A percentile compares a stretch with the other conserved stretches of the same genome.
These are phyloP conservation scores for Emergomyces pasteurianus DNA, from an alignment of 2,329 filamentous ascomycete species.

Conservation along the genomic window DNA sequence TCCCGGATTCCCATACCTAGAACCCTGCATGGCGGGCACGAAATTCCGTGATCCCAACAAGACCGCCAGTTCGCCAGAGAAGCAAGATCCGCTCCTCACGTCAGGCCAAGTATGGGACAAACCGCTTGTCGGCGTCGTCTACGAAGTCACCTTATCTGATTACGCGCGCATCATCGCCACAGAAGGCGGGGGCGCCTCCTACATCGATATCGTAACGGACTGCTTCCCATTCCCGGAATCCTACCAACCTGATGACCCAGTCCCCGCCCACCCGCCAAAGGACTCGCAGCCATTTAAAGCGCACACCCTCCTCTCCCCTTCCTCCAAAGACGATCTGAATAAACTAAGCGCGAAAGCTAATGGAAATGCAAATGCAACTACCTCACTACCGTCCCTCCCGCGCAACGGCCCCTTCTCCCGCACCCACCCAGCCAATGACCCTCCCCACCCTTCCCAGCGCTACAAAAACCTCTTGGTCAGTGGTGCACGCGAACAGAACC, in stretches of 20 bases:
- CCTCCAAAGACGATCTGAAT: conserved; percentile 8
- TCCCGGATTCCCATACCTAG: conserved; percentile 69
- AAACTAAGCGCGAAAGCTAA: conserved; percentile 14
- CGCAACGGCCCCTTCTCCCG: not conserved
- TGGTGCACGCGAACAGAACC: conserved; percentile 66
- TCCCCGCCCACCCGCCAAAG: conserved; percentile 50
- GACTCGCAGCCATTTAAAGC: conserved; percentile 58
- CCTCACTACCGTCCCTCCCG: conserved; percentile 10
- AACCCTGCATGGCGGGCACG: conserved; percentile 88
- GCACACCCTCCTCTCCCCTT: conserved; percentile 68
- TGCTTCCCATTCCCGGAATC: conserved; percentile 56
- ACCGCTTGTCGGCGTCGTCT: conserved; percentile 83
- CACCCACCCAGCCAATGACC: conserved; percentile 29
- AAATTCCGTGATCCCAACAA: conserved; percentile 40
- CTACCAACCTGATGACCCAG: conserved; percentile 37
- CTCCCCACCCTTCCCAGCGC: conserved; percentile 70
- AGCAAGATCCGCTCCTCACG: not conserved
- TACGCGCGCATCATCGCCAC: conserved; percentile 79
- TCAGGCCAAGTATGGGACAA: conserved; percentile 52
- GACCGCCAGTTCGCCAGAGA: conserved; percentile 10
- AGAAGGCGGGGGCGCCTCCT: conserved; percentile 77
- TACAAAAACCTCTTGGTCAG: conserved; percentile 71
- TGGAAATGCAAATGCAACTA: not conserved
- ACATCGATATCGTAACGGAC: conserved; percentile 68
- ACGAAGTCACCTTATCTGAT: conserved; percentile 77